Conservation (phyloP, 179 eudicot genomes). For the Pouteria campechiana region DNA sequence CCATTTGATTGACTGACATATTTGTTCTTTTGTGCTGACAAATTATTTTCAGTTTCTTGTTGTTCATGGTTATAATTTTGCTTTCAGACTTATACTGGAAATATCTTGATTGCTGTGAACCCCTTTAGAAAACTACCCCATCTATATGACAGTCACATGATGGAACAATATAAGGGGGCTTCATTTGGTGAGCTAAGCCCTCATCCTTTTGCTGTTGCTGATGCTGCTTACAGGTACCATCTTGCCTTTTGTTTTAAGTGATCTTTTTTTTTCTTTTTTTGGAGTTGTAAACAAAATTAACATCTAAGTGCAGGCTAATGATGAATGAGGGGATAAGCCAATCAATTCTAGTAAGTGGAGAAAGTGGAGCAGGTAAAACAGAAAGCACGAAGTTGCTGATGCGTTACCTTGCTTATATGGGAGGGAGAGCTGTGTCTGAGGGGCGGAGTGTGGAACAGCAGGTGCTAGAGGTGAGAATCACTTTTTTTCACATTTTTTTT, state of each 20-base stretch:
- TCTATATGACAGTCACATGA: conserved; percentile 90
- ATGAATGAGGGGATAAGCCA: conserved; percentile 87
- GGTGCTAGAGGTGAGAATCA: conserved; percentile 69
- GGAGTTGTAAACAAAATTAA: neutral
- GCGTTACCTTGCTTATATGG: conserved; percentile 99
- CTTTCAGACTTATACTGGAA: conserved; percentile 88
- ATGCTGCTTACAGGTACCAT: conserved; percentile 69
- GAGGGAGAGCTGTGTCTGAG: conserved; percentile 74
- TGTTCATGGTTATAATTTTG: conserved; percentile 13
- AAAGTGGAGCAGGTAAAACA: conserved; percentile 98
- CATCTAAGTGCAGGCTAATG: conserved; percentile 58
- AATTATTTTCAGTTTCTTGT: too few species aligned
- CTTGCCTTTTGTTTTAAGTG: conserved; percentile 5
- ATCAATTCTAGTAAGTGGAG: conserved; percentile 94
- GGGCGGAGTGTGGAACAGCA: conserved; percentile 91
- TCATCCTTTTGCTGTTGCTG: conserved; percentile 96
- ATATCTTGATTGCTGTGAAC: conserved; percentile 87
- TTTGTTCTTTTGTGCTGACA: too few species aligned
- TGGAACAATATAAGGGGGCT: conserved; percentile 95
- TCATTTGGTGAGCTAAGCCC: conserved; percentile 94
- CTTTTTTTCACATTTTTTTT: too few species aligned
- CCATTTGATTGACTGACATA: too few species aligned
- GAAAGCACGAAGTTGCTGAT: conserved; percentile 91
- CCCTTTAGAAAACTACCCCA: conserved; percentile 89
- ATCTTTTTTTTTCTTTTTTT: neutral